A percentile compares a stretch with the other conserved stretches of the same genome.
Evolutionary conservation across 2,329 filamentous ascomycete genomes (phyloP).

Genomic region (Zymoseptoria crescenta): DNA sequence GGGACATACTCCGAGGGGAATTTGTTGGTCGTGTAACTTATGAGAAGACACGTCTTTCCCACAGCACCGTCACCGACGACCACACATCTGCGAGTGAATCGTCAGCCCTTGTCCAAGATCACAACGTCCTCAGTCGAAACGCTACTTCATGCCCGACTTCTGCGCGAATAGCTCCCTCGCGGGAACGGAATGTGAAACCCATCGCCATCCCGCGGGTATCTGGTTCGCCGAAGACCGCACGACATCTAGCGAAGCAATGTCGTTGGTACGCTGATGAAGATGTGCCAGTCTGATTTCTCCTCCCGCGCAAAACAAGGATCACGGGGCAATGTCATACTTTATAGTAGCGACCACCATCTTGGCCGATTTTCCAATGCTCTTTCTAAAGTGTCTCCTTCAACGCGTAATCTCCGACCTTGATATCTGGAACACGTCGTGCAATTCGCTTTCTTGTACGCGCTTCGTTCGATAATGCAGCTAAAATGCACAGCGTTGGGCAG

Average conservation of each 20-base stretch:
- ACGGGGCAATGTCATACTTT: slow-evolving; percentile 18
- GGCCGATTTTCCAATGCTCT: not conserved
- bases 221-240: not conserved
- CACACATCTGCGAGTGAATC: slow-evolving; percentile 63
- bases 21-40: slow-evolving; percentile 99
- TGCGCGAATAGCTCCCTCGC: not conserved
- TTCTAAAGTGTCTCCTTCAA: not conserved
- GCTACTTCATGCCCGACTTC: not conserved
- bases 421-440: not conserved
- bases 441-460: not conserved
- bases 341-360: slow-evolving; percentile 29
- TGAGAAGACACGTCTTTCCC: slow-evolving; percentile 97
- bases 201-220: not conserved
- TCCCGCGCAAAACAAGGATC: not conserved
- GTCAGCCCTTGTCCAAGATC: slow-evolving; percentile 9
- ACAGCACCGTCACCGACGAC: slow-evolving; percentile 99
- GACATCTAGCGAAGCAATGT: not conserved
- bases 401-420: not conserved
- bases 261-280: not conserved
- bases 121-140: not conserved
- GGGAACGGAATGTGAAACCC: not conserved
- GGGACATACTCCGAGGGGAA: slow-evolving; percentile 99
- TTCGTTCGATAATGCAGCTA: not conserved
- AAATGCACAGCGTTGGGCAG: not conserved
- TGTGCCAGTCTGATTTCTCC: not conserved